Conservation (phyloP, 2,329 filamentous ascomycete genomes). For the Akanthomyces lecanii region DNA sequence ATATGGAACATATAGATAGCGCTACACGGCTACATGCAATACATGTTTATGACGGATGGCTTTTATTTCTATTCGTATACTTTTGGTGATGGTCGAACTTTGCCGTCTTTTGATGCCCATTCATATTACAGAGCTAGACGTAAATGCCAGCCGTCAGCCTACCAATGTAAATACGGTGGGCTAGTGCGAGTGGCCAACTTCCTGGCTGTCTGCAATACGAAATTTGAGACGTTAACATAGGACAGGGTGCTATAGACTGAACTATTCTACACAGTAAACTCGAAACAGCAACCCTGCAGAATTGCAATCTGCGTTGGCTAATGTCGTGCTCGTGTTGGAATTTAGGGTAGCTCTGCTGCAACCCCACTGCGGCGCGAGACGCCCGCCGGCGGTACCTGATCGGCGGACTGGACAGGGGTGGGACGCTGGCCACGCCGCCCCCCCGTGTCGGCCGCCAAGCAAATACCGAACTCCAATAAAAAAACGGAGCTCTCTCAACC, state of each 20-base stretch:
- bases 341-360: neutral
- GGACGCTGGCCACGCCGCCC: too few relatives aligned
- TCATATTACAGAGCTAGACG: too few relatives aligned
- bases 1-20: neutral
- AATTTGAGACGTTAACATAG: neutral
- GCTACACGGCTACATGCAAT: neutral
- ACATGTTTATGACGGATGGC: neutral
- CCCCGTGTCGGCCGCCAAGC: neutral
- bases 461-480: too few relatives aligned
- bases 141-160: too few relatives aligned
- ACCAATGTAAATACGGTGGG: too few relatives aligned
- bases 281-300: too few relatives aligned
- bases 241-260: neutral
- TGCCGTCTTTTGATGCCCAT: neutral
- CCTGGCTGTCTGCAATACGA: too few relatives aligned
- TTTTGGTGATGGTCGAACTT: too few relatives aligned
- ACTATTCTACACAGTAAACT: too few relatives aligned
- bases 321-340: neutral
- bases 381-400: too few relatives aligned
- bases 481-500: neutral
- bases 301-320: neutral
- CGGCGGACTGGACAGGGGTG: too few relatives aligned
- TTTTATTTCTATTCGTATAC: neutral
- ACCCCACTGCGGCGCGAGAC: neutral
- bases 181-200: too few relatives aligned